These are phyloP conservation scores for Raffaelea deltoideospora DNA, from an alignment of 2,329 filamentous ascomycete species.

Conservation along the genomic window DNA sequence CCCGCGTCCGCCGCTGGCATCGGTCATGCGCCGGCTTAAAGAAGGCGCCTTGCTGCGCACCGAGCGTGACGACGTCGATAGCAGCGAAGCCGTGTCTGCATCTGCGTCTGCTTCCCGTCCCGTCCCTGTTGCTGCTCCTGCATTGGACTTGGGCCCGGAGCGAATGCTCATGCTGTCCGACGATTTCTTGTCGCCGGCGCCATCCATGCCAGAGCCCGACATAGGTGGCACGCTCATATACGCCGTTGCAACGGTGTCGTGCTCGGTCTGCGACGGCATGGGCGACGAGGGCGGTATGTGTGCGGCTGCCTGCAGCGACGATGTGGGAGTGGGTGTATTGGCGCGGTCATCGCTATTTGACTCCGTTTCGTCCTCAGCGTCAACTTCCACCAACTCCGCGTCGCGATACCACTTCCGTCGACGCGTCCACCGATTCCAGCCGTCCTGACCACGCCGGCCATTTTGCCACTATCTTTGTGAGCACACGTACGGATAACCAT, in stretches of 20 bases:
- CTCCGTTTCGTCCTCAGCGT: conserved; percentile 17
- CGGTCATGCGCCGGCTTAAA: conserved; percentile 21
- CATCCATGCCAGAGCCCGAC: background rate
- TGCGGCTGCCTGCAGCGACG: conserved; percentile 9
- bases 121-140: too few species aligned
- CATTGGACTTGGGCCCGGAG: too few species aligned
- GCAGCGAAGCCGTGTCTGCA: conserved; percentile 28
- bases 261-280: conserved; percentile 3
- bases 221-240: background rate
- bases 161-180: too few species aligned
- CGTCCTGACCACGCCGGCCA: conserved; percentile 68
- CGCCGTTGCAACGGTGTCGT: conserved; percentile 1
- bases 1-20: conserved; percentile 20
- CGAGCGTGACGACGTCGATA: conserved; percentile 28
- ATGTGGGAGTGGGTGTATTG: conserved; percentile 22
- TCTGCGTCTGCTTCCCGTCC: conserved; percentile 4
- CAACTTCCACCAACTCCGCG: conserved; percentile 77
- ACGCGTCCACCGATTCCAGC: conserved; percentile 89
- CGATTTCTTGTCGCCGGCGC: conserved; percentile 5
- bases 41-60: conserved; percentile 25
- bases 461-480: conserved; percentile 58
- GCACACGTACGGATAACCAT: background rate
- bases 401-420: conserved; percentile 93
- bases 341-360: conserved; percentile 25
- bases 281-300: conserved; percentile 3